These are phyloP conservation scores for Isatis lusitanica DNA, from an alignment of 441 rosid species.

Conservation along the genomic window DNA sequence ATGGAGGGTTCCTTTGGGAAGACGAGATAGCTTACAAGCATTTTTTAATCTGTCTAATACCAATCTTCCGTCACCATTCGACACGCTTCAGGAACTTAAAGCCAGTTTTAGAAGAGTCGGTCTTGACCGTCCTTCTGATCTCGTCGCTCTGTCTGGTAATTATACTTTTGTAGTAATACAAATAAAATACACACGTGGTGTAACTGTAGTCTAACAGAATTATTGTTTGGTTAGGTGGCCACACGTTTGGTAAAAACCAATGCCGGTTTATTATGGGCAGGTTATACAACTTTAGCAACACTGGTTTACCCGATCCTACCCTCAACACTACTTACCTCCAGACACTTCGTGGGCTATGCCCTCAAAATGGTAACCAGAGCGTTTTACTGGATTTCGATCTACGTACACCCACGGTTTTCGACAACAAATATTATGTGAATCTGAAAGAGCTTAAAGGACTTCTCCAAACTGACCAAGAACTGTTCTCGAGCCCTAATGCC, in stretches of 20 bases:
- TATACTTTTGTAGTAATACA: neutral
- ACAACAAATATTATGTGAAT: constrained; percentile 51
- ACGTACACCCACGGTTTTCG: constrained; percentile 48
- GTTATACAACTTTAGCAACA: constrained; percentile 50
- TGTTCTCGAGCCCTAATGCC: constrained; percentile 40
- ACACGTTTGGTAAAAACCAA: constrained; percentile 60
- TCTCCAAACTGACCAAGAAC: constrained; percentile 51
- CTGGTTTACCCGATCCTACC: constrained; percentile 51
- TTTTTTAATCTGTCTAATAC: constrained; percentile 37
- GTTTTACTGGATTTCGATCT: constrained; percentile 46
- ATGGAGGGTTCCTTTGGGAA: constrained; percentile 50
- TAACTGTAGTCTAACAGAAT: neutral
- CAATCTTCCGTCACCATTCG: constrained; percentile 38
- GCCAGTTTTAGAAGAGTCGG: constrained; percentile 45
- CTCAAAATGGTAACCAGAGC: constrained; percentile 42
- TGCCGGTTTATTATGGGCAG: constrained; percentile 40
- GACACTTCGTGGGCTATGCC: constrained; percentile 45
- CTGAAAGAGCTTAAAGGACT: constrained; percentile 47
- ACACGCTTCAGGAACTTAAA: constrained; percentile 35
- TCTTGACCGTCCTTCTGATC: constrained; percentile 44
- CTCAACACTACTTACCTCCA: constrained; percentile 41
- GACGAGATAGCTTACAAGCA: constrained; percentile 53
- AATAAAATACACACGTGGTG: neutral
- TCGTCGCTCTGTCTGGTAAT: constrained; percentile 66
- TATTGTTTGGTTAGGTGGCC: constrained; percentile 44